Percentiles rank a stretch among this genome's conserved stretches.
These are phyloP conservation scores for Trametes pubescens DNA, from an alignment of 1,284 basidiomycete species.

Conservation along the genomic window DNA sequence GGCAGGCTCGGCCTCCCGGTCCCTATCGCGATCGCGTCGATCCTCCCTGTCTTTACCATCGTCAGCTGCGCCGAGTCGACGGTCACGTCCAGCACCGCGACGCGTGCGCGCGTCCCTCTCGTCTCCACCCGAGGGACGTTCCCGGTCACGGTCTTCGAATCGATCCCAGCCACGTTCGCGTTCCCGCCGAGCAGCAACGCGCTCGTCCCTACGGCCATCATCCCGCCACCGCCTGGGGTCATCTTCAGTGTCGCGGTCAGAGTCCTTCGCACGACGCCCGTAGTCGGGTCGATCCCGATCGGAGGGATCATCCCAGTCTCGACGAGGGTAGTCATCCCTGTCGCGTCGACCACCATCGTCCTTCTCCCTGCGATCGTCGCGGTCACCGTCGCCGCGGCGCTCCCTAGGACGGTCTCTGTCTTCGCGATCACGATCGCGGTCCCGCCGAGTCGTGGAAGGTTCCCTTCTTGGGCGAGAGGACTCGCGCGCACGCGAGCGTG, in stretches of 20 bases:
- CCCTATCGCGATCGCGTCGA: slow-evolving; percentile 55
- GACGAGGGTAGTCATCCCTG: slow-evolving; percentile 42
- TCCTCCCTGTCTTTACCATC: slow-evolving; percentile 65
- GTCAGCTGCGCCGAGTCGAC: slow-evolving; percentile 54
- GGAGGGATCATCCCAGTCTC: slow-evolving; percentile 40
- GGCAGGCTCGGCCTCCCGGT: slow-evolving; percentile 85
- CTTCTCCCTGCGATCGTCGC: slow-evolving; percentile 39
- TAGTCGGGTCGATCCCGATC: slow-evolving; percentile 51
- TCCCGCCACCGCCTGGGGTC: slow-evolving; percentile 78
- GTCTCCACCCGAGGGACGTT: slow-evolving; percentile 71
- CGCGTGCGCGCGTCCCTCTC: slow-evolving; percentile 71
- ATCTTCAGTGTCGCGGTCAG: slow-evolving; percentile 60
- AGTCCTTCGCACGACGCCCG: slow-evolving; percentile 43
- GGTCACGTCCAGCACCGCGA: slow-evolving; percentile 65
- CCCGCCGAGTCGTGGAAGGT: slow-evolving; percentile 56
- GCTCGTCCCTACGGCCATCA: slow-evolving; percentile 80
- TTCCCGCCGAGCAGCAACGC: slow-evolving; percentile 67
- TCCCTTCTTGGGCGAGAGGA: slow-evolving; percentile 67
- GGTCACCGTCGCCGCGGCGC: slow-evolving; percentile 43
- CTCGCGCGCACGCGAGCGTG: slow-evolving; percentile 67
- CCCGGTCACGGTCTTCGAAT: slow-evolving; percentile 52
- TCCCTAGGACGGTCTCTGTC: slow-evolving; percentile 52
- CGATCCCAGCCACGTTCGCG: slow-evolving; percentile 47
- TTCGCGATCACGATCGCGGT: slow-evolving; percentile 51
- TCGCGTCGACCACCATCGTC: slow-evolving; percentile 46